These are phyloP conservation scores for Pulveroboletus sp. DNA, from an alignment of 768 basidiomycete genomes.

Conservation along the genomic window DNA sequence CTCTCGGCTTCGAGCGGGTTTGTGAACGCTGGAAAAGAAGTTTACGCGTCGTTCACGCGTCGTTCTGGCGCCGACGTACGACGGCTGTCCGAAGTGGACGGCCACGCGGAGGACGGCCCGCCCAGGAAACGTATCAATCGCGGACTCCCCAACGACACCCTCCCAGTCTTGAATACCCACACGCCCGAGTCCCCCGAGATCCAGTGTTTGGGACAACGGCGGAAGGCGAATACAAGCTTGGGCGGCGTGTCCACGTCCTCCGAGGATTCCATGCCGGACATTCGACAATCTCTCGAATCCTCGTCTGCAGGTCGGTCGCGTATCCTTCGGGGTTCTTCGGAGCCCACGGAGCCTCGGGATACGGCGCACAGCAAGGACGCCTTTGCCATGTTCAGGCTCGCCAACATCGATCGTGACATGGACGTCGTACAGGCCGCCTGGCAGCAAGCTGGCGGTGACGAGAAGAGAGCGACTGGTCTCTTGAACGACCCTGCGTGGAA, in stretches of 20 bases:
- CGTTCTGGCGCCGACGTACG: slow-evolving; percentile 34
- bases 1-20: slow-evolving; percentile 60
- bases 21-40: slow-evolving; percentile 36
- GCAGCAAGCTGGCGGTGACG: slow-evolving; percentile 57
- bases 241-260: slow-evolving; percentile 56
- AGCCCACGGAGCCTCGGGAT: slow-evolving; percentile 30
- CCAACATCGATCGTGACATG: slow-evolving; percentile 45
- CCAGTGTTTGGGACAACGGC: slow-evolving; percentile 48
- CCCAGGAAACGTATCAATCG: slow-evolving; percentile 69
- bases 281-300: slow-evolving; percentile 37
- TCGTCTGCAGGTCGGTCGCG: slow-evolving; percentile 43
- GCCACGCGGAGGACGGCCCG: slow-evolving; percentile 49
- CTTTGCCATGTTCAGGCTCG: slow-evolving; percentile 60
- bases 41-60: slow-evolving; percentile 55
- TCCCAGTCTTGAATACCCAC: slow-evolving; percentile 15
- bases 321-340: slow-evolving; percentile 42
- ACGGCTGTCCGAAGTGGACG: slow-evolving; percentile 38
- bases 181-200: slow-evolving; percentile 57
- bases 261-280: slow-evolving; percentile 63
- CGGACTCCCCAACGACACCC: slow-evolving; percentile 40
- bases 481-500: slow-evolving; percentile 57
- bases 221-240: slow-evolving; percentile 34
- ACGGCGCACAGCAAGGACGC: slow-evolving; percentile 17
- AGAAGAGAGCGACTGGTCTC: slow-evolving; percentile 54
- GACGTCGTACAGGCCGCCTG: slow-evolving; percentile 60